A percentile compares a stretch with the other conserved stretches of the same genome.
These are phyloP conservation scores for Pulveroboletus sp. DNA, from an alignment of 768 basidiomycete genomes.

Conservation along the genomic window DNA sequence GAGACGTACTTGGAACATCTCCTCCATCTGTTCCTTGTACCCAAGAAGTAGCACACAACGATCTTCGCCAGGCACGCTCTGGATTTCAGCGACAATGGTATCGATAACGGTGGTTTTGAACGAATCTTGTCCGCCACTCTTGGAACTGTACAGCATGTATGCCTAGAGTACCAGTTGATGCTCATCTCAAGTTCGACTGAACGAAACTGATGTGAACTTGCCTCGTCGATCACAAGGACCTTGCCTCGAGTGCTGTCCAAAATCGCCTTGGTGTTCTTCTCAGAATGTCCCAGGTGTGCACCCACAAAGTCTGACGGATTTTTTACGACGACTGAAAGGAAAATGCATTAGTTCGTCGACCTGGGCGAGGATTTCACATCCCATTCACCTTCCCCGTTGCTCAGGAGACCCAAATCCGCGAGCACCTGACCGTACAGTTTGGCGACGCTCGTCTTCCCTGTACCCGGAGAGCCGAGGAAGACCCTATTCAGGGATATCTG, in stretches of 20 bases:
- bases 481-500: conserved; percentile 53
- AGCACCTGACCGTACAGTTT: conserved; percentile 63
- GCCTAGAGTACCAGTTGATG: conserved; percentile 4
- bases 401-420: conserved; percentile 56
- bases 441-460: conserved; percentile 71
- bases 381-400: conserved; percentile 62
- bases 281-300: conserved; percentile 52
- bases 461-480: conserved; percentile 49
- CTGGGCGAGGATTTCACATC: conserved; percentile 35
- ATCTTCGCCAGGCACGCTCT: conserved; percentile 65
- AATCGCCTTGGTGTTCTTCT: conserved; percentile 61
- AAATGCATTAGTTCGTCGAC: neutral
- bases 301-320: conserved; percentile 72
- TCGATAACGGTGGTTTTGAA: conserved; percentile 70
- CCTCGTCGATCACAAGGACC: conserved; percentile 70
- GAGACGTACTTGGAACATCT: conserved; percentile 63
- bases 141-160: conserved; percentile 51
- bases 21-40: conserved; percentile 61
- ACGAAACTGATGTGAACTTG: conserved; percentile 20
- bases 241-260: conserved; percentile 57
- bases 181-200: neutral
- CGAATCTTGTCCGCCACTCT: conserved; percentile 36
- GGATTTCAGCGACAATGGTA: conserved; percentile 71
- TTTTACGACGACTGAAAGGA: conserved; percentile 52
- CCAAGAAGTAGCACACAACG: conserved; percentile 63